These are phyloP conservation scores for Protomyces inouyei DNA, from an alignment of 1,139 yeast species.

Conservation along the genomic window DNA sequence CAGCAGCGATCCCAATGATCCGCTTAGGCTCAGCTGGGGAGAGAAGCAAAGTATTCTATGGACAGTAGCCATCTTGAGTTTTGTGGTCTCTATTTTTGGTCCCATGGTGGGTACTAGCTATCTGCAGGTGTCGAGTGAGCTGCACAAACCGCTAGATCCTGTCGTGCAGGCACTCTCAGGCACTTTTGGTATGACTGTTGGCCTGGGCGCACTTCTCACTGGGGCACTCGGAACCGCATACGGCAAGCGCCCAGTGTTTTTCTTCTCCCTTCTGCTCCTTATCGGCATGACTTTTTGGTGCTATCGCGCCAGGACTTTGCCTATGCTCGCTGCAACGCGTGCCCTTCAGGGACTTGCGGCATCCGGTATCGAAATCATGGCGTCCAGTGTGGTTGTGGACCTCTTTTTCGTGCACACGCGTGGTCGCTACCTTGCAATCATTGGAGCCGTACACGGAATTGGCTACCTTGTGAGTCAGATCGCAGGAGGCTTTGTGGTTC, in stretches of 20 bases:
- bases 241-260: conserved; percentile 1
- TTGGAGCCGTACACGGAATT: not conserved
- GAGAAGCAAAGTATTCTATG: not conserved
- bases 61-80: not conserved
- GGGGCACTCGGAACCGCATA: not conserved
- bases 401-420: conserved; percentile 2
- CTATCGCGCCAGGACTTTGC: not conserved
- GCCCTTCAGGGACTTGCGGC: conserved; percentile 1
- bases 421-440: not conserved
- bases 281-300: not conserved
- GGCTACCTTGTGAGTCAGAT: not conserved
- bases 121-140: not conserved
- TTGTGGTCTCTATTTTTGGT: not conserved
- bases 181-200: not conserved
- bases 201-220: not conserved
- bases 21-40: not conserved
- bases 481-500: conserved; percentile 2
- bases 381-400: not conserved
- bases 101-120: conserved; percentile 6
- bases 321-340: not conserved
- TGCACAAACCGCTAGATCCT: not conserved
- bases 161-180: conserved; percentile 1
- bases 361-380: not conserved
- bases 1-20: not conserved
- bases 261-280: not conserved